Base-by-base conservation (phyloP, 805 yeast genomes). In the Candida sphagnicola region DNA sequence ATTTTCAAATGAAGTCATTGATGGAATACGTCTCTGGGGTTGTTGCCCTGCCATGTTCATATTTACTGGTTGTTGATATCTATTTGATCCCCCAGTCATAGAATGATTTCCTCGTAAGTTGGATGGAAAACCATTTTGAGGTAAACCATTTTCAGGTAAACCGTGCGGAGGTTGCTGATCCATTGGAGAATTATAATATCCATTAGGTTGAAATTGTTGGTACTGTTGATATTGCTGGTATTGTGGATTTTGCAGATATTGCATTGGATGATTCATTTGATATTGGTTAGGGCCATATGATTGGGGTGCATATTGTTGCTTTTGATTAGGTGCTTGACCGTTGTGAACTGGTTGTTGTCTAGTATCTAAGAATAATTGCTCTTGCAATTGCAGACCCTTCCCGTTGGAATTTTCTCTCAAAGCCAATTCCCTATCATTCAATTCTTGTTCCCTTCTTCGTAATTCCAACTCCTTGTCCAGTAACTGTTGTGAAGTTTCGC, bases 151-250 rank as follows among this genome's bases (percentile, higher is more conserved):
- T 10, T 56, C 36, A 13, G 65, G 62, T 32, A 57, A 49, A 6
- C 65, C 65, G 28, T 61, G 61, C 4, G 59, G 65, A 4, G 59
- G 64, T 13, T 46, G 49, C 40, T 57, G 65, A 37, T 61, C 65
- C 36, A 41, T 19, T 24, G 48, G 48, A n/a, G 40, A 23, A 16
- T 30, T 39, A 17, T 37, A 40, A 26, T 43, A 39, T 13, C 34
- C 28, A 15, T 40, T 40, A 16, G 33, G 45, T 26, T 19, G 37
- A 21, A 34, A 40, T 19, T 17, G 36, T 18, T 17, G 34, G n/a
- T 25, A 8, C 14, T 30, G 41, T 36, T 31, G 40, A 6, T 29
- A 18, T 19, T 37, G 34, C 3, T 25, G 29, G 23, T 29, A 18
- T 14, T 31, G 24, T n/a, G 11, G 31, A 16, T 19, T 23, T 35